Percentiles rank a stretch among this genome's conserved stretches.
phyloP scores from a whole-genome alignment of 805 yeast genomes.

The Suhomyces sp. region DNA sequence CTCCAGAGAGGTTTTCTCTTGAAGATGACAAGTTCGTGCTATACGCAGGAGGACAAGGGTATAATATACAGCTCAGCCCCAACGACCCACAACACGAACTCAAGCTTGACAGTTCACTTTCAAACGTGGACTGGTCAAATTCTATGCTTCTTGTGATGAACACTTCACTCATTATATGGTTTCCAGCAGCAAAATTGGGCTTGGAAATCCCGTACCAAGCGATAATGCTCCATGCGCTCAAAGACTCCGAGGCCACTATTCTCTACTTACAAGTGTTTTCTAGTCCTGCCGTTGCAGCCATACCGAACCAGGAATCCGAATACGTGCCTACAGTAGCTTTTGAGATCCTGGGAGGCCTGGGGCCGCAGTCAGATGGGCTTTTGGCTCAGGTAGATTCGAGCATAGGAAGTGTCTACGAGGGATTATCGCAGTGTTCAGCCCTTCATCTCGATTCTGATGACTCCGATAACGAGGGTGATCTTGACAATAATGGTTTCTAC shows the following conservation, averaged over 20 bases:
- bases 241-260: slow-evolving; percentile 9
- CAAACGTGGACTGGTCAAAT: slow-evolving; percentile 7
- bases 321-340: slow-evolving; percentile 19
- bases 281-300: slow-evolving; percentile 14
- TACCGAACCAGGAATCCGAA: slow-evolving; percentile 13
- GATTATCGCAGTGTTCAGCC: slow-evolving; percentile 37
- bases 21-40: slow-evolving; percentile 40
- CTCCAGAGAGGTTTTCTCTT: slow-evolving; percentile 37
- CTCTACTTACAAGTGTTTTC: slow-evolving; percentile 33
- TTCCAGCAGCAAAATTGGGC: slow-evolving; percentile 18
- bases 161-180: slow-evolving; percentile 33
- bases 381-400: slow-evolving; percentile 7
- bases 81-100: slow-evolving; percentile 14
- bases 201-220: slow-evolving; percentile 34
- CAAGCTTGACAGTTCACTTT: slow-evolving; percentile 9
- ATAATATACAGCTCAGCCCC: slow-evolving; percentile 11
- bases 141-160: slow-evolving; percentile 34
- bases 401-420: slow-evolving; percentile 24
- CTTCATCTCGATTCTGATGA: slow-evolving; percentile 33
- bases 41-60: slow-evolving; percentile 34
- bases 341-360: slow-evolving; percentile 8
- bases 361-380: slow-evolving; percentile 2
- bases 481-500: background rate
- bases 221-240: slow-evolving; percentile 33
- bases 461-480: slow-evolving; percentile 12